These are phyloP conservation scores for Neofusicoccum parvum DNA, from an alignment of 2,329 filamentous ascomycete species.

Conservation along the genomic window DNA sequence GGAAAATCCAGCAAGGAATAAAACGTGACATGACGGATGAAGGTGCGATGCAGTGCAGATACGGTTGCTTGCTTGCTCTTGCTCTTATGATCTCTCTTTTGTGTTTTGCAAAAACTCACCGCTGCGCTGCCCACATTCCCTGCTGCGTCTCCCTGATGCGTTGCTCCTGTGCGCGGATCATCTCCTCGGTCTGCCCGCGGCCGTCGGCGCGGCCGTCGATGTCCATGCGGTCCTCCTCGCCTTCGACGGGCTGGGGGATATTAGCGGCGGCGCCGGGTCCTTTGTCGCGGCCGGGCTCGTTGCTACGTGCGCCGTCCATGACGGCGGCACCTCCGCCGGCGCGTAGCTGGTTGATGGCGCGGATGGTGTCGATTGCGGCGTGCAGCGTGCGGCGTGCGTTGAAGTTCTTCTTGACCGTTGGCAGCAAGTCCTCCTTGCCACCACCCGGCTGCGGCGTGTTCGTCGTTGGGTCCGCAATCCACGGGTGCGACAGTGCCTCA, in stretches of 20 bases:
- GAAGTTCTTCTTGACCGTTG: conserved; percentile 71
- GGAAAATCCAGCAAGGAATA: neutral
- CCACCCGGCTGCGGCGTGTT: conserved; percentile 33
- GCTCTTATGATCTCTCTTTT: too few species aligned
- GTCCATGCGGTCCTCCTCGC: conserved; percentile 44
- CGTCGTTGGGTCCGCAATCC: conserved; percentile 61
- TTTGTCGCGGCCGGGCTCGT: conserved; percentile 48
- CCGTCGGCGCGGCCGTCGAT: conserved; percentile 62
- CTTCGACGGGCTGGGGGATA: conserved; percentile 16
- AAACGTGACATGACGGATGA: neutral
- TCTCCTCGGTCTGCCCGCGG: conserved; percentile 63
- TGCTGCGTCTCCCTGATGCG: conserved; percentile 61
- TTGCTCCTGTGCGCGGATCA: conserved; percentile 63
- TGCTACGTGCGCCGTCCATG: conserved; percentile 63
- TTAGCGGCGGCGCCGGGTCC: conserved; percentile 24
- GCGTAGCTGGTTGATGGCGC: conserved; percentile 68
- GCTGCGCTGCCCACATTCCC: conserved; percentile 53
- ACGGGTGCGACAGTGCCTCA: conserved; percentile 67
- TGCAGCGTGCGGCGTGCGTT: conserved; percentile 66
- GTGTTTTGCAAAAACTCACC: neutral
- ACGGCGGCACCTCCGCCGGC: conserved; percentile 61
- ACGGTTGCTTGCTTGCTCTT: too few species aligned
- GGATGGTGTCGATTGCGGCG: conserved; percentile 68
- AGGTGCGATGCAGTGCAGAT: too few species aligned
- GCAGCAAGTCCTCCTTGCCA: conserved; percentile 57